Percentiles rank a stretch among this genome's conserved stretches.
phyloP scores from a whole-genome alignment of 768 basidiomycete genomes.

The Dioszegia crocea region DNA sequence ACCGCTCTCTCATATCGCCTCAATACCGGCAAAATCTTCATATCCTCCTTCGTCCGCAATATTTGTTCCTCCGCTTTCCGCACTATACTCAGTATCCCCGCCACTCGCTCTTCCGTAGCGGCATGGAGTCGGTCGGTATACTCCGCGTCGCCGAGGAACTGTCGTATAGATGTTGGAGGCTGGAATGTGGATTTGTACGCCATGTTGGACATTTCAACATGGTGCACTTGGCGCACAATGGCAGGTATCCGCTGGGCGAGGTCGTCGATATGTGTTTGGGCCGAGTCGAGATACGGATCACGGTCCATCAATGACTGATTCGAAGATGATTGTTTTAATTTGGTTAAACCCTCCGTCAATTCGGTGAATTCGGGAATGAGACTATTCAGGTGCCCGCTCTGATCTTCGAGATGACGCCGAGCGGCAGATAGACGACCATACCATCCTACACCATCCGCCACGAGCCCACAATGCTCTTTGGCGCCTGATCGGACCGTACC shows the following conservation, averaged over 20 bases:
- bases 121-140: neutral
- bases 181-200: neutral
- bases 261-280: neutral
- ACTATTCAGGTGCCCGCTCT: neutral
- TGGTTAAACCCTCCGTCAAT: neutral
- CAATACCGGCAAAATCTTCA: neutral
- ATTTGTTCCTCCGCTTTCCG: neutral
- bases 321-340: neutral
- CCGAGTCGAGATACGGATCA: neutral
- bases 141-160: neutral
- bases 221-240: neutral
- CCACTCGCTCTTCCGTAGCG: neutral
- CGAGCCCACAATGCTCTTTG: neutral
- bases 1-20: neutral
- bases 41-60: neutral
- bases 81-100: neutral
- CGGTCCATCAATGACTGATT: neutral
- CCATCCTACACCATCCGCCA: slow-evolving; percentile 12
- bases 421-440: slow-evolving; percentile 3
- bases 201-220: neutral
- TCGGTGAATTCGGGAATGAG: neutral
- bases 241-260: neutral
- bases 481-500: neutral
- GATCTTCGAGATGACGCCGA: neutral
- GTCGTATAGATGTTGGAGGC: neutral